Percentiles rank a stretch among this genome's conserved stretches.
phyloP scores from a whole-genome alignment of 306 rosid species.

The Ormosia semicastrata region DNA sequence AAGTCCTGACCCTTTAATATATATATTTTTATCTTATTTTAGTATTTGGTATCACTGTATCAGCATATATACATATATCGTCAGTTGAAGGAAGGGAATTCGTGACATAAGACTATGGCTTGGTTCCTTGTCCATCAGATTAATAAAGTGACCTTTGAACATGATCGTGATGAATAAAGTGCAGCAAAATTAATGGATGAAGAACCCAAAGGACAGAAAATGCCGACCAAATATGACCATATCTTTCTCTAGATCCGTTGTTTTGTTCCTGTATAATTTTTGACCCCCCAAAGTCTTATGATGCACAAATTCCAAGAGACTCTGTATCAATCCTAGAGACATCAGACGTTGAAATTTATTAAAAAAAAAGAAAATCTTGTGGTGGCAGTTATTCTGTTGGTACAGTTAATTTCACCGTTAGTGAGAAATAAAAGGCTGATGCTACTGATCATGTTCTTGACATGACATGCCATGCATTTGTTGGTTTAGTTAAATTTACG shows the following conservation, averaged over 20 bases:
- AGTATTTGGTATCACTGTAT: no score
- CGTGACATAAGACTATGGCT: neutral
- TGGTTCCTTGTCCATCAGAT: slow-evolving; percentile 46
- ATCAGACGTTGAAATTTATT: slow-evolving; percentile 30
- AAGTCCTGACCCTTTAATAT: neutral
- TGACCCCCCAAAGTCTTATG: slow-evolving; percentile 20
- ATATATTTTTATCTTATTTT: slow-evolving; percentile 4
- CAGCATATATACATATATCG: no score
- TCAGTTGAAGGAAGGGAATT: slow-evolving; percentile 13
- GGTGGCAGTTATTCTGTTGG: slow-evolving; percentile 64
- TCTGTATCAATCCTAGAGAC: slow-evolving; percentile 31
- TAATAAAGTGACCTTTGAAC: slow-evolving; percentile 37
- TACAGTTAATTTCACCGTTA: slow-evolving; percentile 52
- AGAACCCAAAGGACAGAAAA: slow-evolving; percentile 48
- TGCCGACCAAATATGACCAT: slow-evolving; percentile 62
- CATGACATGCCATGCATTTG: slow-evolving; percentile 40
- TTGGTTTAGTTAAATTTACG: slow-evolving; percentile 31
- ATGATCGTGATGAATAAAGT: slow-evolving; percentile 61
- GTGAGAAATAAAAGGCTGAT: slow-evolving; percentile 41
- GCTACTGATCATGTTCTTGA: slow-evolving; percentile 31
- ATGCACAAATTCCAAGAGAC: slow-evolving; percentile 61
- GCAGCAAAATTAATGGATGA: slow-evolving; percentile 53
- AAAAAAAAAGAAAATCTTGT: slow-evolving; percentile 5
- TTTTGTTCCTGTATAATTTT: slow-evolving; percentile 40
- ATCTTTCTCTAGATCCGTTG: slow-evolving; percentile 67